Percentiles rank a stretch among this genome's conserved stretches.
Evolutionary conservation across 805 yeast genomes (phyloP).

Genomic region (Clavispora vitiphila): DNA sequence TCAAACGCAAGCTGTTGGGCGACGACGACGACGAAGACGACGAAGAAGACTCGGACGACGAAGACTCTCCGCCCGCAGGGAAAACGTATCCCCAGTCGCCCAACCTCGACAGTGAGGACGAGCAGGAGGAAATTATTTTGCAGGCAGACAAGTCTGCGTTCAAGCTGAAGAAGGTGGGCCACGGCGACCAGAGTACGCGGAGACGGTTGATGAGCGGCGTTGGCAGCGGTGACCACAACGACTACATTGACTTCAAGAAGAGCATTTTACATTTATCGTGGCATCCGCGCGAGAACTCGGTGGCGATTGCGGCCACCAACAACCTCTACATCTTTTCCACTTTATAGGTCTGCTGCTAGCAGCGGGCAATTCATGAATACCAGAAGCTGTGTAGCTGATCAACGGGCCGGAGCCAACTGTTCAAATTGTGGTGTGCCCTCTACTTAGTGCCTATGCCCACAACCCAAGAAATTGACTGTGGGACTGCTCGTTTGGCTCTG

Average conservation of each 20-base stretch:
- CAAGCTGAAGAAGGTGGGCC: conserved; percentile 63
- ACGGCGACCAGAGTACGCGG: conserved; percentile 37
- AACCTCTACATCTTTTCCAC: conserved; percentile 83
- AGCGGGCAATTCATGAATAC: conserved; percentile 1
- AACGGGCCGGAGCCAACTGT: too few relatives aligned
- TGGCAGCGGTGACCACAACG: conserved; percentile 54
- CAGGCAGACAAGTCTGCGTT: conserved; percentile 98
- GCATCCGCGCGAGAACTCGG: conserved; percentile 96
- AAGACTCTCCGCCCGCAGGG: conserved; percentile 22
- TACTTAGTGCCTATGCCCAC: too few relatives aligned
- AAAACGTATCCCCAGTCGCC: conserved; percentile 30
- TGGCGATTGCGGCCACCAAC: conserved; percentile 97
- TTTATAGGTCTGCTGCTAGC: conserved; percentile 29
- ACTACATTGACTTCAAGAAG: conserved; percentile 87
- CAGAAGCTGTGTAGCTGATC: neutral
- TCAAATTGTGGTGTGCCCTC: too few relatives aligned
- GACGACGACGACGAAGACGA: conserved; percentile 25
- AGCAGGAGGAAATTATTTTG: conserved; percentile 61
- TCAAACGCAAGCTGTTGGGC: conserved; percentile 6
- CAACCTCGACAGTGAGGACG: conserved; percentile 25
- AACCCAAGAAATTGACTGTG: too few relatives aligned
- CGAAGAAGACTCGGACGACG: conserved; percentile 23
- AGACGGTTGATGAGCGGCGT: conserved; percentile 47
- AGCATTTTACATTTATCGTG: conserved; percentile 92
- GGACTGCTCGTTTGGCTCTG: too few relatives aligned